Evolutionary conservation across 495 filamentous ascomycete genomes (phyloP), one percentile per base, ranked within the genome.

Genomic region (Hypoxylon subgilvum): DNA sequence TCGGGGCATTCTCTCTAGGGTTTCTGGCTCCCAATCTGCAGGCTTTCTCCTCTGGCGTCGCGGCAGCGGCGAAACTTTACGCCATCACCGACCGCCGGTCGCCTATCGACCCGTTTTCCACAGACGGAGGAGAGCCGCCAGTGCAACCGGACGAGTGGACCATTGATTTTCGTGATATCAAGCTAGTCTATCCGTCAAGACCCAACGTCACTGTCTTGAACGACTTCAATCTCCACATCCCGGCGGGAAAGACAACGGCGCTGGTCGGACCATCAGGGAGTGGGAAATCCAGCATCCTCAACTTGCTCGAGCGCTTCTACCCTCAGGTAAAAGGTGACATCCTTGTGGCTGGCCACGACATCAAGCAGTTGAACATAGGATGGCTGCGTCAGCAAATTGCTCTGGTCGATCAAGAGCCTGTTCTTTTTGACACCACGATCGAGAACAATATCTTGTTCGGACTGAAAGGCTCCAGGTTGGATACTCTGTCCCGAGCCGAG

Each of bases 281-380:
- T 2, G 41, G 41, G 1, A 95, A 95, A 69, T 87, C 82, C 57
- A 94, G 88, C 0, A 85, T 93, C 9, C 83, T 94, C 21, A 88
- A 87, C 3, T 77, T 95, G 3, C 80, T 94, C 23, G 88, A 93
- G 67, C 81, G 91, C 4, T 94, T 91, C 73, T 96, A 96, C 62
- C 79, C 87, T 42, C 88, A 92, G 4, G 82, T 27, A 1, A 56
- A 51, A 14, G 74, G 74, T 1, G 34, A 44, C 1, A 47, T 86
- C 27, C 41, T 68, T 0, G 69, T 84, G 5, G 77, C 78, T 18
- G 77, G 75, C 4, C 65, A 69, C 3, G 68, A 78, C 44, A 30
- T 82, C 7, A 63, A 65, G 0, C 68, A 74, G 14, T 68, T 77
- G 7, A 69, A 83, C 50, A 42, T 82, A 16, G 73, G 75, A 39